Percentiles rank a stretch among this genome's conserved stretches.
These are phyloP conservation scores for Mycosphaerella arachidis DNA, from an alignment of 2,329 filamentous ascomycete species.

Conservation along the genomic window DNA sequence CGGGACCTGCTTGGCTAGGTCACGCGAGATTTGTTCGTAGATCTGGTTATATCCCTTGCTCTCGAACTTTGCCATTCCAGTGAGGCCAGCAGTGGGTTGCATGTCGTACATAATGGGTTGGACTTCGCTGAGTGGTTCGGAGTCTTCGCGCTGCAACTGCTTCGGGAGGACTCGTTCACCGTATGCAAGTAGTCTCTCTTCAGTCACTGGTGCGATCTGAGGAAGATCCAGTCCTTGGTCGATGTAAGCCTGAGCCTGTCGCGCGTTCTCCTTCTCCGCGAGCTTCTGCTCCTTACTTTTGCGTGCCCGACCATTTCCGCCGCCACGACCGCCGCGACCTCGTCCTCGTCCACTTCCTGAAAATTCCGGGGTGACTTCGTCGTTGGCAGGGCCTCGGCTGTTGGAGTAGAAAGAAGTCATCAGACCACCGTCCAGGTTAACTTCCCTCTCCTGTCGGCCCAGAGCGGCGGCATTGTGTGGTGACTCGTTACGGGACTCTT, in stretches of 20 bases:
- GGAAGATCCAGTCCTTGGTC: slow-evolving; percentile 73
- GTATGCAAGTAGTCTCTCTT: slow-evolving; percentile 45
- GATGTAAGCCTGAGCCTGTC: slow-evolving; percentile 78
- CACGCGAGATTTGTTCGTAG: slow-evolving; percentile 95
- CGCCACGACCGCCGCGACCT: slow-evolving; percentile 39
- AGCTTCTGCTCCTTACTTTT: slow-evolving; percentile 78
- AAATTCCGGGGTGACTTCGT: slow-evolving; percentile 30
- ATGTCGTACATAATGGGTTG: slow-evolving; percentile 26
- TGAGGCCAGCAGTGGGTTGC: slow-evolving; percentile 30
- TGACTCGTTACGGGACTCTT: slow-evolving; percentile 69
- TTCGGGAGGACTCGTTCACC: slow-evolving; percentile 7
- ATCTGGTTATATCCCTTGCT: slow-evolving; percentile 80
- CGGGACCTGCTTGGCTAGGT: slow-evolving; percentile 85
- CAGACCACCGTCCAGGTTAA: slow-evolving; percentile 74
- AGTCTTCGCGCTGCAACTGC: slow-evolving; percentile 35
- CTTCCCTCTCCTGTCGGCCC: slow-evolving; percentile 48
- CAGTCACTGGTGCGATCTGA: slow-evolving; percentile 56
- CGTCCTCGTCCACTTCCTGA: slow-evolving; percentile 39
- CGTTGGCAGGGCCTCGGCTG: slow-evolving; percentile 14
- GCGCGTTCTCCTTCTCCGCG: slow-evolving; percentile 69
- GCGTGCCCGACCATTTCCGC: slow-evolving; percentile 60
- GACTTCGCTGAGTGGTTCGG: slow-evolving; percentile 56
- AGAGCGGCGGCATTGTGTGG: slow-evolving; percentile 39
- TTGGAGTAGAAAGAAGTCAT: slow-evolving; percentile 71
- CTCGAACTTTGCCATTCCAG: slow-evolving; percentile 33